These are phyloP conservation scores for Mesostigma viride DNA, from an alignment of 139 green algal species.

Conservation along the genomic window DNA sequence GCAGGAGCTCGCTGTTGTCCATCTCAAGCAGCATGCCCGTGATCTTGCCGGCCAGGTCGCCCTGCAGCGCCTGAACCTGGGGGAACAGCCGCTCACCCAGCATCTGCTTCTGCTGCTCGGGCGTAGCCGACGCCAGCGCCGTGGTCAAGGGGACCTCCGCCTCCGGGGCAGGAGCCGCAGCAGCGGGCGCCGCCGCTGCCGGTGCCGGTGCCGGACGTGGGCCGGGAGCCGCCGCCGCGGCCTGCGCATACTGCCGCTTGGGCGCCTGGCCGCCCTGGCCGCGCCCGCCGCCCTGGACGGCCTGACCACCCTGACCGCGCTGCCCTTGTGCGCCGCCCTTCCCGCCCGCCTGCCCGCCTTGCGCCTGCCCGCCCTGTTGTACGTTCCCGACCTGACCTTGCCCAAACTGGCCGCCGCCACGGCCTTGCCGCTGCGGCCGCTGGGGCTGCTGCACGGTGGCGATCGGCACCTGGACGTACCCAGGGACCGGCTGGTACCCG, in stretches of 20 bases:
- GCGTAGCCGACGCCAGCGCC: constrained; percentile 15
- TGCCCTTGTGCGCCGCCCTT: too few species aligned
- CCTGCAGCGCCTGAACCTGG: constrained; percentile 29
- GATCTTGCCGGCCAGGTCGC: constrained; percentile 42
- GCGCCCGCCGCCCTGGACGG: neutral
- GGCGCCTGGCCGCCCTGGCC: neutral
- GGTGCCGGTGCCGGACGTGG: neutral
- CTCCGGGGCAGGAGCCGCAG: neutral
- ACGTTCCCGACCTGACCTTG: too few species aligned
- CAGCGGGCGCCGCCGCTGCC: constrained; percentile 7
- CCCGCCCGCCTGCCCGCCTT: neutral
- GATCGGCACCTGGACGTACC: neutral
- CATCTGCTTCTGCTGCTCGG: constrained; percentile 31
- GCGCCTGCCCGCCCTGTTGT: neutral
- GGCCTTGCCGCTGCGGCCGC: neutral
- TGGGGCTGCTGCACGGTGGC: neutral
- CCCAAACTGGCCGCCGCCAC: too few species aligned
- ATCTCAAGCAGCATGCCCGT: constrained; percentile 60
- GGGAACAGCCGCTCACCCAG: constrained; percentile 47
- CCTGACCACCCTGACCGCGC: neutral
- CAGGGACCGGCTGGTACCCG: constrained; percentile 20
- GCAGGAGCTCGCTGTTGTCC: constrained; percentile 46
- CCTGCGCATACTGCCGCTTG: neutral
- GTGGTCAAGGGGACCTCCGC: constrained; percentile 7
- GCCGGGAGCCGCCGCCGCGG: too few species aligned